phyloP scores from a whole-genome alignment of 495 filamentous ascomycete species.

The Lasiosphaeria ovina region DNA sequence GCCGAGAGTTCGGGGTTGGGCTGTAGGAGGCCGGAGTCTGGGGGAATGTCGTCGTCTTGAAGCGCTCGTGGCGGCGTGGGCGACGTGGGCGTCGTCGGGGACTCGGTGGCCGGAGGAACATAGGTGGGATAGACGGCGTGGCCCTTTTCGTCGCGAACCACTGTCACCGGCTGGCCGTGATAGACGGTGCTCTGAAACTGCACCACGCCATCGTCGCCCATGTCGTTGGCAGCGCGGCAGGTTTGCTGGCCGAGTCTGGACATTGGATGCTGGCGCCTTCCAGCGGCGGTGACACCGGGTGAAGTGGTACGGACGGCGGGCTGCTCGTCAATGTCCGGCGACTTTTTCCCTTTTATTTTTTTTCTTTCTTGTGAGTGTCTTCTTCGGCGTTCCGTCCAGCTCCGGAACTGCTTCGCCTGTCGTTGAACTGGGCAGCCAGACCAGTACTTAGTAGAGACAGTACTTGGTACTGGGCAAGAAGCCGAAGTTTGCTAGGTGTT shows the following conservation, averaged over 20 bases:
- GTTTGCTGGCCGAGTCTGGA: background rate
- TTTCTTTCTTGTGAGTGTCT: no score
- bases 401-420: no score
- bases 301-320: no score
- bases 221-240: background rate
- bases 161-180: constrained; percentile 22
- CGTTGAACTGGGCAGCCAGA: no score
- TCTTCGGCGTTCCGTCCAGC: no score
- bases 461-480: no score
- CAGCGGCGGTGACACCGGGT: no score
- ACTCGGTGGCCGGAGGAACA: constrained; percentile 36
- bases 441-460: no score
- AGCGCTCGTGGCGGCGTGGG: constrained; percentile 6
- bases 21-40: background rate
- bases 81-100: constrained; percentile 22
- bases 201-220: constrained; percentile 8
- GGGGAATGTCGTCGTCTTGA: background rate
- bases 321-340: no score
- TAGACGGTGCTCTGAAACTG: constrained; percentile 21
- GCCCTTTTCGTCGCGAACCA: constrained; percentile 34
- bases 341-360: no score
- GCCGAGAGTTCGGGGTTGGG: constrained; percentile 6
- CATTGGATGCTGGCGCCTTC: background rate
- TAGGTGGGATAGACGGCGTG: constrained; percentile 37
- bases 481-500: no score